Evolutionary conservation across 768 basidiomycete species (phyloP).

Genomic region (Mycena polygramma): DNA sequence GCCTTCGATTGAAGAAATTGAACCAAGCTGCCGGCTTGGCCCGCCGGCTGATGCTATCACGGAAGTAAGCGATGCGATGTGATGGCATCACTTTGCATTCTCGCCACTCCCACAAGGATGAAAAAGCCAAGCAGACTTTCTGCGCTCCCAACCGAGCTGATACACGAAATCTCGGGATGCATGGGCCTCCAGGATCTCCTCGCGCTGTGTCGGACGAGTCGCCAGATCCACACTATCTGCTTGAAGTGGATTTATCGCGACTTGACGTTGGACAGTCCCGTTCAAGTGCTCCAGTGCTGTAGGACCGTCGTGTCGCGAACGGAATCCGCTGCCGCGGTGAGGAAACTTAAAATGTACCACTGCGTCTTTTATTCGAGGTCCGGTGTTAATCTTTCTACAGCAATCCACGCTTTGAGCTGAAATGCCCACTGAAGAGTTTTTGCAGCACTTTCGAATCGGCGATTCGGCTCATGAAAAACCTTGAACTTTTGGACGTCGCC

Average conservation of each 20-base stretch:
- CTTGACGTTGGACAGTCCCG: background rate
- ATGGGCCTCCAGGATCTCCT: background rate
- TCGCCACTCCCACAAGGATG: background rate
- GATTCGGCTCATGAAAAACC: background rate
- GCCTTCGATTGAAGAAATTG: too few relatives aligned
- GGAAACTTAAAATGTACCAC: background rate
- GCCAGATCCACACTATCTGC: constrained; percentile 11
- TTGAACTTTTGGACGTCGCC: background rate
- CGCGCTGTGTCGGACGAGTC: constrained; percentile 8
- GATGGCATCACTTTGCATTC: too few relatives aligned
- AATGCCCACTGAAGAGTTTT: background rate
- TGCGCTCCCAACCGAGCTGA: constrained; percentile 12
- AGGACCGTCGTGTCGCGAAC: background rate
- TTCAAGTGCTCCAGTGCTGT: constrained; percentile 10
- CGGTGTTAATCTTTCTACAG: background rate
- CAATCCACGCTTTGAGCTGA: background rate
- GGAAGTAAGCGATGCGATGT: too few relatives aligned
- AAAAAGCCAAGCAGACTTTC: background rate
- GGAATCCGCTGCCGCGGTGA: background rate
- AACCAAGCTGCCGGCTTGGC: too few relatives aligned
- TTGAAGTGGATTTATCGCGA: constrained; percentile 15
- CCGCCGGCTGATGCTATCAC: too few relatives aligned
- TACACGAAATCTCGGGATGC: background rate
- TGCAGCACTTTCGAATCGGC: background rate
- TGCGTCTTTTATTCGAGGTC: background rate